A percentile compares a stretch with the other conserved stretches of the same genome.
Evolutionary conservation across 148 eudicot genomes (phyloP).

Genomic region (Fagopyrum esculentum): DNA sequence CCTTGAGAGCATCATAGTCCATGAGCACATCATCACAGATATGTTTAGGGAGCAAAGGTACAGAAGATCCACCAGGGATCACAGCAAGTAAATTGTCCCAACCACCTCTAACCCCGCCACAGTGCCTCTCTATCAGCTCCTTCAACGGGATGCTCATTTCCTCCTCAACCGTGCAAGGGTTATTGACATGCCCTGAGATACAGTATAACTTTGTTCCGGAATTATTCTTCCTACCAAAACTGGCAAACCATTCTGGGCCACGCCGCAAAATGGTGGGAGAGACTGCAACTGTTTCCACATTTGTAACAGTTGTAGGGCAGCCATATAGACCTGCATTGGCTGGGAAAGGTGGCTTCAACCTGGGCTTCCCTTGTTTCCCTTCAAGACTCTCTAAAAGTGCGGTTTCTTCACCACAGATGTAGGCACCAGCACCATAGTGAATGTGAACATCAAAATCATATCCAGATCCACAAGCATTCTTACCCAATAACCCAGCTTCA

Average conservation of each 20-base stretch:
- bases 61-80: conserved; percentile 94
- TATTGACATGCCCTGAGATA: conserved; percentile 88
- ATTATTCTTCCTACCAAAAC: conserved; percentile 87
- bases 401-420: conserved; percentile 96
- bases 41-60: conserved; percentile 72
- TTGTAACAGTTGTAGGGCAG: conserved; percentile 89
- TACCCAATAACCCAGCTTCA: conserved; percentile 76
- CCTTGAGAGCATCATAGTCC: conserved; percentile 96
- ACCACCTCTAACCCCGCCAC: conserved; percentile 96
- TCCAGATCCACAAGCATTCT: conserved; percentile 94
- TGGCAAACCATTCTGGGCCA: conserved; percentile 92
- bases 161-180: conserved; percentile 96
- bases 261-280: conserved; percentile 79
- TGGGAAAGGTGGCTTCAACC: conserved; percentile 97
- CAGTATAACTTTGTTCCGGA: conserved; percentile 87
- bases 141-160: conserved; percentile 93
- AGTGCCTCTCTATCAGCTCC: conserved; percentile 86
- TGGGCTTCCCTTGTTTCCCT: conserved; percentile 95
- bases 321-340: conserved; percentile 90
- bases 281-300: conserved; percentile 94
- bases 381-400: conserved; percentile 94
- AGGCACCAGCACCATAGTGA: conserved; percentile 95
- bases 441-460: conserved; percentile 90
- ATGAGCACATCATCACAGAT: conserved; percentile 85
- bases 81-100: conserved; percentile 93